Evolutionary conservation across 202 grass and related monocot genomes (phyloP).

Genomic region (Zizania palustris): DNA sequence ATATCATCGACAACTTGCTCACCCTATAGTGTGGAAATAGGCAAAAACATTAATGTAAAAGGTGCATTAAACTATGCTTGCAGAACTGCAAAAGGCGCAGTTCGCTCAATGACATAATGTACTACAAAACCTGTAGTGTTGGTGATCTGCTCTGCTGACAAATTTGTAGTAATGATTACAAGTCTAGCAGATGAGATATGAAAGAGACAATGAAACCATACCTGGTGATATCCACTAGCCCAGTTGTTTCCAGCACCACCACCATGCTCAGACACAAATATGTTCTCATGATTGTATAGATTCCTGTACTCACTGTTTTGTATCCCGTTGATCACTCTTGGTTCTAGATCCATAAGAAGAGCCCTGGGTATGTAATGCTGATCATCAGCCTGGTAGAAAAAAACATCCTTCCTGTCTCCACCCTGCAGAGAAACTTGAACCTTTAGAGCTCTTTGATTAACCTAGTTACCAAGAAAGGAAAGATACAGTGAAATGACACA

Average conservation of each 20-base stretch:
- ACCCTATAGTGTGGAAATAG: conserved; percentile 52
- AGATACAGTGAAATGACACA: background rate
- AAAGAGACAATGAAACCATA: conserved; percentile 9
- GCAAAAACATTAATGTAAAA: conserved; percentile 24
- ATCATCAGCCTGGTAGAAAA: conserved; percentile 99
- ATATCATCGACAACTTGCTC: conserved; percentile 99
- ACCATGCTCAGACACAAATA: conserved; percentile 94
- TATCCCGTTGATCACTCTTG: conserved; percentile 96
- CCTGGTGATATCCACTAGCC: conserved; percentile 99
- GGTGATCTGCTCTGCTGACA: background rate
- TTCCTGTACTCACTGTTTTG: conserved; percentile 97
- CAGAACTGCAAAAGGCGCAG: background rate
- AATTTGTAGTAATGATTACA: background rate
- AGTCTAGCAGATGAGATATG: background rate
- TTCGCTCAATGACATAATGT: background rate
- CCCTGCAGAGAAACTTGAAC: conserved; percentile 57
- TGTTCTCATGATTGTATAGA: conserved; percentile 97
- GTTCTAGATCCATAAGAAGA: conserved; percentile 95
- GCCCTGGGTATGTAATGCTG: conserved; percentile 98
- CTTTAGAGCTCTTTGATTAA: conserved; percentile 28
- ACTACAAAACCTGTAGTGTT: conserved; percentile 11
- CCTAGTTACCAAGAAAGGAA: conserved; percentile 7
- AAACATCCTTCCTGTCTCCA: conserved; percentile 98
- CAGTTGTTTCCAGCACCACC: conserved; percentile 99
- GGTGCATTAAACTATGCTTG: background rate